Conservation (phyloP, 108 stramenopile species). For the Pseudonitzschia multistriata region DNA sequence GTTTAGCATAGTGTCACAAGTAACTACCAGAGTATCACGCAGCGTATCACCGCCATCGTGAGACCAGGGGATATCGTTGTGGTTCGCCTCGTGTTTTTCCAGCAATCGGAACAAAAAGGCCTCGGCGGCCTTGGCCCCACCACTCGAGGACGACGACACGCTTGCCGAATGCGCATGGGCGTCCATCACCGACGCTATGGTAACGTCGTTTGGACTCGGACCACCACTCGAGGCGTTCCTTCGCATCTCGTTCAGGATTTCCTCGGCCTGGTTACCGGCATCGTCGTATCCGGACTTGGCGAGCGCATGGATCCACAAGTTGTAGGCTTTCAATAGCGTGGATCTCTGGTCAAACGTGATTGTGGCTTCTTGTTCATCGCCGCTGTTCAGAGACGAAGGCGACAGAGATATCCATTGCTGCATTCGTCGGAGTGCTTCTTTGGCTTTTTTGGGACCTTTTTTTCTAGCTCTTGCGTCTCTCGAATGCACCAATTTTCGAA, state of each 20-base stretch:
- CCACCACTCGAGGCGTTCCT: conserved; percentile 4
- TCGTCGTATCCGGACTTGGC: conserved; percentile 24
- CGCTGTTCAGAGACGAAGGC: neutral
- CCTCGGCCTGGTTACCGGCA: conserved; percentile 24
- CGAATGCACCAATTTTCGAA: conserved; percentile 20
- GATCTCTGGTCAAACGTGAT: conserved; percentile 23
- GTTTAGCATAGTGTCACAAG: conserved; percentile 41
- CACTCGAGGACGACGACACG: conserved; percentile 6
- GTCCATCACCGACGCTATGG: conserved; percentile 51
- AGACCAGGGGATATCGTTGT: conserved; percentile 17
- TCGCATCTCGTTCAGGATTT: conserved; percentile 30
- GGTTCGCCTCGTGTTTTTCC: conserved; percentile 7
- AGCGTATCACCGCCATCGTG: neutral
- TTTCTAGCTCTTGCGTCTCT: conserved; percentile 17
- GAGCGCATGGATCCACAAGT: conserved; percentile 47
- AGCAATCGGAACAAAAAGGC: conserved; percentile 36
- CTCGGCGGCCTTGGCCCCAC: conserved; percentile 36
- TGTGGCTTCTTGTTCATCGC: neutral
- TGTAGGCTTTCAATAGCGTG: conserved; percentile 28
- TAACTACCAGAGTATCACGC: conserved; percentile 11
- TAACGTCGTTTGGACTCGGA: conserved; percentile 43
- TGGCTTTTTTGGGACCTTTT: conserved; percentile 20
- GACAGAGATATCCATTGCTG: neutral
- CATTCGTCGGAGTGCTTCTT: conserved; percentile 28
- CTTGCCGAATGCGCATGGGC: conserved; percentile 32